phyloP scores from a whole-genome alignment of 2,329 filamentous ascomycete species.

The Pseudogymnoascus verrucosus region DNA sequence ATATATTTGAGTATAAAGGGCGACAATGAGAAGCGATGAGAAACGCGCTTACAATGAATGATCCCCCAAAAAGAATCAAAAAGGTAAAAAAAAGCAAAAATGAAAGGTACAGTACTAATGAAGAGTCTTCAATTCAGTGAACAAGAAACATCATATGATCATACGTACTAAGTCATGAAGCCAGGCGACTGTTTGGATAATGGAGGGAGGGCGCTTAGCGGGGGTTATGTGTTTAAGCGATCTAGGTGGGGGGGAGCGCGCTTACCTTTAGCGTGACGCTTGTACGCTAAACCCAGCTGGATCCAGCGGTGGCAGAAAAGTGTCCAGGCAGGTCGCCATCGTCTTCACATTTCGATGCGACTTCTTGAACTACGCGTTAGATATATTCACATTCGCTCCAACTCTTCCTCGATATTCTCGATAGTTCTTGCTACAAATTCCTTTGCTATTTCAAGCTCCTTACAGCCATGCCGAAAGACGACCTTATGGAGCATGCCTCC shows the following conservation, averaged over 20 bases:
- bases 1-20: too few species aligned
- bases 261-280: not conserved
- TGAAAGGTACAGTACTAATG: too few species aligned
- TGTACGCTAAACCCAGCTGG: not conserved
- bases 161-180: too few species aligned
- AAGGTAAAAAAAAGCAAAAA: too few species aligned
- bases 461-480: constrained; percentile 25
- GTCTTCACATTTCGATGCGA: not conserved
- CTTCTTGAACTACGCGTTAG: constrained; percentile 3
- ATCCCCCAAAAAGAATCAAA: too few species aligned
- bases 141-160: too few species aligned
- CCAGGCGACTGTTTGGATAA: too few species aligned
- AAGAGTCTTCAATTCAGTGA: too few species aligned
- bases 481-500: constrained; percentile 26
- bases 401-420: not conserved
- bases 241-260: not conserved
- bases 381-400: not conserved
- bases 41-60: not conserved
- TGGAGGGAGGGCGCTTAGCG: too few species aligned
- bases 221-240: too few species aligned
- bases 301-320: constrained; percentile 5
- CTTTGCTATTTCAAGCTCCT: not conserved
- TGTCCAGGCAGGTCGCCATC: constrained; percentile 4
- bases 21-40: too few species aligned
- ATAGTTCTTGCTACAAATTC: not conserved